Evolutionary conservation across 1,284 basidiomycete species (phyloP).

Genomic region (Melampsora abietis-canadensis): DNA sequence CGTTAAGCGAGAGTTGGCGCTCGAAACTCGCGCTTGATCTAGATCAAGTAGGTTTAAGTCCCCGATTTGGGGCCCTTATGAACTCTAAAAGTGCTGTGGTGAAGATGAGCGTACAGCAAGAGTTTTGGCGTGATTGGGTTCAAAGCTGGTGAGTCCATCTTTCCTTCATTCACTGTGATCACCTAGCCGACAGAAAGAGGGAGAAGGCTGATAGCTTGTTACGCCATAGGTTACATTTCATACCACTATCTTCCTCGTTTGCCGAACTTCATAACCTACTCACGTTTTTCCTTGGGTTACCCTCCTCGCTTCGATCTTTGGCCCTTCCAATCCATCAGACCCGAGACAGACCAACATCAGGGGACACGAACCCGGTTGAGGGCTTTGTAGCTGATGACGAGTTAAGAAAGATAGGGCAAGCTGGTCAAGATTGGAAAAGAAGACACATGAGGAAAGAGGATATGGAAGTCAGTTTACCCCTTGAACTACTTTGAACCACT

Average conservation of each 20-base stretch:
- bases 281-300: conserved; percentile 75
- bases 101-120: conserved; percentile 82
- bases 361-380: conserved; percentile 48
- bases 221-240: conserved; percentile 77
- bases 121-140: conserved; percentile 81
- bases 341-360: neutral
- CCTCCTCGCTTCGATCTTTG: conserved; percentile 45
- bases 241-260: conserved; percentile 80
- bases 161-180: neutral
- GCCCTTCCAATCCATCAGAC: conserved; percentile 30
- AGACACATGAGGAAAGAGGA: conserved; percentile 74
- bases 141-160: conserved; percentile 66
- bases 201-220: neutral
- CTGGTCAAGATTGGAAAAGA: conserved; percentile 84
- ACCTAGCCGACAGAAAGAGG: neutral
- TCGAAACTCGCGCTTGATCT: conserved; percentile 88
- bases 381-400: conserved; percentile 68
- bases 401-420: conserved; percentile 73
- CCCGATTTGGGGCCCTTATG: conserved; percentile 77
- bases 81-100: conserved; percentile 81
- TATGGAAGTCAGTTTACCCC: conserved; percentile 64
- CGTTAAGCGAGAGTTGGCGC: conserved; percentile 79
- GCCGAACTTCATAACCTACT: conserved; percentile 86
- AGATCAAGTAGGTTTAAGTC: conserved; percentile 93
- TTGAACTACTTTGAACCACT: conserved; percentile 17